Conservation (phyloP, 768 basidiomycete genomes). For the Lactifluus subvellereus region DNA sequence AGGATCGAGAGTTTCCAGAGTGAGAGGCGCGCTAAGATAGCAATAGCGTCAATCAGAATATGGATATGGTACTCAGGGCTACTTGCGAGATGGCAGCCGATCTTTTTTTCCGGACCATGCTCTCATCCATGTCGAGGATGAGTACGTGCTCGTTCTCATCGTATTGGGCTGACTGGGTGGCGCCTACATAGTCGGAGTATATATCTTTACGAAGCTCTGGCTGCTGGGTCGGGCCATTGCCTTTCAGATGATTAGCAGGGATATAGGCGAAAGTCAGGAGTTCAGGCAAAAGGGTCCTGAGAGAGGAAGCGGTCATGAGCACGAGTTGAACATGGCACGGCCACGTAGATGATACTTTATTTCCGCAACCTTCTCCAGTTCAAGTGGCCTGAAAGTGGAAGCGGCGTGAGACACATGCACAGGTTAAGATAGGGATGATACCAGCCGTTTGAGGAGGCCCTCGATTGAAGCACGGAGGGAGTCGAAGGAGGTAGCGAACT, state of each 20-base stretch:
- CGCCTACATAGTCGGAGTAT: conserved; percentile 1
- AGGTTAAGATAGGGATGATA: conserved; percentile 1
- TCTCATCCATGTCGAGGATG: conserved; percentile 47
- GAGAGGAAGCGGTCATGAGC: conserved; percentile 1
- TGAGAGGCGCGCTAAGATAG: conserved; percentile 8
- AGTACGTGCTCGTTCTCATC: conserved; percentile 46
- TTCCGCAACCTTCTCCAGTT: conserved; percentile 72
- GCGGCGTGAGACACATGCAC: conserved; percentile 1
- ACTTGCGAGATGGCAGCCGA: conserved; percentile 7
- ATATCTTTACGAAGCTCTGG: conserved; percentile 20
- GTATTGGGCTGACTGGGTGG: conserved; percentile 27
- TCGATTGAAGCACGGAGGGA: conserved; percentile 76
- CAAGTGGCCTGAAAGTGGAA: conserved; percentile 53
- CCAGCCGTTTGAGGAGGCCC: conserved; percentile 65
- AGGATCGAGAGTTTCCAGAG: conserved; percentile 16
- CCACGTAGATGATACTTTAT: conserved; percentile 52
- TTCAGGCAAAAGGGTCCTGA: conserved; percentile 74
- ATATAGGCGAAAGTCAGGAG: conserved; percentile 80
- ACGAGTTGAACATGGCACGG: neutral
- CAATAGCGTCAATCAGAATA: neutral
- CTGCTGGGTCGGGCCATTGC: conserved; percentile 46
- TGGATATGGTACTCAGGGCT: neutral
- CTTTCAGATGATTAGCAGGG: conserved; percentile 52
- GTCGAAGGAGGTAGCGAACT: conserved; percentile 74
- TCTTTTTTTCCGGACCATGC: conserved; percentile 22